A percentile compares a stretch with the other conserved stretches of the same genome.
Conservation (phyloP, 495 filamentous ascomycete genomes). For the Penicillium tannophilum region DNA sequence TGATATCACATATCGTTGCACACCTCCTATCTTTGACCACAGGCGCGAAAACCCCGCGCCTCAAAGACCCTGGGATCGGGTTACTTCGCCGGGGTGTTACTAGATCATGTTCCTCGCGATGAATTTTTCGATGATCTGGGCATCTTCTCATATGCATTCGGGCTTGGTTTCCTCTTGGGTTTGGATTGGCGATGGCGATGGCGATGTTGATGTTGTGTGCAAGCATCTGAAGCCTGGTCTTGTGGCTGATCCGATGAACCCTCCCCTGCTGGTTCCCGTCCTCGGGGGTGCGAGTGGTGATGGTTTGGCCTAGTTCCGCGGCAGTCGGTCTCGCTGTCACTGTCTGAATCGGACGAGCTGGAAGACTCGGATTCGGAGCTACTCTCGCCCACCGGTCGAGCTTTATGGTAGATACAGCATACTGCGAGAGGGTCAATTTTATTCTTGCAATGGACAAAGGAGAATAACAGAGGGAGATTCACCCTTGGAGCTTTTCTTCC, state of each 20-base stretch:
- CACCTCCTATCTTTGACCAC: not conserved
- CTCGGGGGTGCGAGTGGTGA: constrained; percentile 21
- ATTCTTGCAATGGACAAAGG: not conserved
- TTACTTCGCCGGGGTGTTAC: not conserved
- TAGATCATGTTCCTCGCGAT: not conserved
- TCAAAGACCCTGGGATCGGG: not conserved
- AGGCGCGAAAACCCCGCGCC: not conserved
- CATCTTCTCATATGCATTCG: constrained; percentile 95
- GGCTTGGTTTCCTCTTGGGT: constrained; percentile 64
- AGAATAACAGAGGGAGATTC: not conserved
- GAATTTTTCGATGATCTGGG: constrained; percentile 55
- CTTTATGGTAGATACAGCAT: constrained; percentile 96
- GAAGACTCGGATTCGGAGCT: constrained; percentile 71
- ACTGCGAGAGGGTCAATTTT: constrained; percentile 52
- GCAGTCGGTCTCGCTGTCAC: constrained; percentile 48
- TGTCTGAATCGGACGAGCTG: constrained; percentile 63
- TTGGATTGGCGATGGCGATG: constrained; percentile 33
- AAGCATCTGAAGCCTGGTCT: constrained; percentile 29
- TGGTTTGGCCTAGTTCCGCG: constrained; percentile 23
- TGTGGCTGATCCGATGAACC: constrained; percentile 13
- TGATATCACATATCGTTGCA: not conserved
- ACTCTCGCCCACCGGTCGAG: constrained; percentile 80
- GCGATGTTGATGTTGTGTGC: constrained; percentile 22
- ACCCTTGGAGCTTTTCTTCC: constrained; percentile 92
- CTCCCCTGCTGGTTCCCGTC: constrained; percentile 11